phyloP scores from a whole-genome alignment of 202 grass and related monocot genomes.

The Schoenoplectus triqueter region DNA sequence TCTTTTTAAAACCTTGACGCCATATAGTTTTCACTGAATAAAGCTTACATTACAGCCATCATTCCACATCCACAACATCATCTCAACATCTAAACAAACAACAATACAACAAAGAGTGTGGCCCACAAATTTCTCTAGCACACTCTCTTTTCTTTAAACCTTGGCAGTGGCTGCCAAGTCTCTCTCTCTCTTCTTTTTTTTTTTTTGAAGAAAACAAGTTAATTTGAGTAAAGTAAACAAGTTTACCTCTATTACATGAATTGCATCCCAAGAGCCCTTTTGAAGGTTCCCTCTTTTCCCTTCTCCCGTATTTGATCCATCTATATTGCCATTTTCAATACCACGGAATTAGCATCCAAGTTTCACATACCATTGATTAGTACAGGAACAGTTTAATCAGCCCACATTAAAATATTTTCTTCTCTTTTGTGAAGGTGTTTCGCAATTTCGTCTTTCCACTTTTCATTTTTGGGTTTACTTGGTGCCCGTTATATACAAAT shows the following conservation, averaged over 20 bases:
- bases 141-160: too few species aligned
- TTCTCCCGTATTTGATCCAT: constrained; percentile 58
- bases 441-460: background rate
- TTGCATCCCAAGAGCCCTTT: constrained; percentile 92
- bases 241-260: constrained; percentile 96
- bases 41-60: too few species aligned
- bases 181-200: too few species aligned
- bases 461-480: constrained; percentile 11
- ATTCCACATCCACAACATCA: too few species aligned
- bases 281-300: constrained; percentile 82
- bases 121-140: too few species aligned
- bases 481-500: background rate
- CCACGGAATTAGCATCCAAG: background rate
- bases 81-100: too few species aligned
- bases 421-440: background rate
- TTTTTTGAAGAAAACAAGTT: constrained; percentile 18
- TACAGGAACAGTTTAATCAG: background rate
- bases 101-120: too few species aligned
- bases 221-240: constrained; percentile 34
- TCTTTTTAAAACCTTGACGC: too few species aligned
- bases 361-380: background rate
- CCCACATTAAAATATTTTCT: background rate
- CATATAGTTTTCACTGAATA: too few species aligned
- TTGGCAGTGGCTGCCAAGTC: too few species aligned
- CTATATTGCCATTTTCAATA: constrained; percentile 46